A percentile compares a stretch with the other conserved stretches of the same genome.
phyloP scores from a whole-genome alignment of 208 protist species.

The Blastocrithidia nonstop region DNA sequence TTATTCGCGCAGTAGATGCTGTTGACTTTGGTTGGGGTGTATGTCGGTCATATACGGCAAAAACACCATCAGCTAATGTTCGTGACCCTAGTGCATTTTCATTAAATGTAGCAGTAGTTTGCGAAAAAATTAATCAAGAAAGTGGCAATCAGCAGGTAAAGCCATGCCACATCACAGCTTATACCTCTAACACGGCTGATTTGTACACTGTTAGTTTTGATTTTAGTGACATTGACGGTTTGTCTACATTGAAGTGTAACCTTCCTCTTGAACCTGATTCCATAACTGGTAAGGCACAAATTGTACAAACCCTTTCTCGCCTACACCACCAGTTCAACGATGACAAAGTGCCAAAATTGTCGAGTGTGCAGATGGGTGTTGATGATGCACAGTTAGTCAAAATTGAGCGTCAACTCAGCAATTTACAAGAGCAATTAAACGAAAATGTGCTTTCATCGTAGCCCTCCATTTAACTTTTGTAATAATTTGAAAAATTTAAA shows the following conservation, averaged over 20 bases:
- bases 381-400: conserved; percentile 65
- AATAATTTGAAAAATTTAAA: conserved; percentile 47
- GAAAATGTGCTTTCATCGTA: conserved; percentile 43
- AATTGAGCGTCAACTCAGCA: conserved; percentile 66
- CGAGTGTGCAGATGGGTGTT: conserved; percentile 94
- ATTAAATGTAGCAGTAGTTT: conserved; percentile 70
- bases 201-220: conserved; percentile 79
- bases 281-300: conserved; percentile 46
- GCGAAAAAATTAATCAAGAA: conserved; percentile 39
- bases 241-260: conserved; percentile 65
- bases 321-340: conserved; percentile 56
- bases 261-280: conserved; percentile 62
- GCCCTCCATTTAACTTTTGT: conserved; percentile 37
- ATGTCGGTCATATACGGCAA: conserved; percentile 55
- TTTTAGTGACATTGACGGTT: conserved; percentile 54
- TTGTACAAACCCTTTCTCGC: conserved; percentile 65
- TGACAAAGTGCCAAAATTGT: conserved; percentile 83
- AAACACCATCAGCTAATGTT: conserved; percentile 13
- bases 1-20: conserved; percentile 48
- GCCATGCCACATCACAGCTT: conserved; percentile 67
- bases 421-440: conserved; percentile 70
- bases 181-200: conserved; percentile 66
- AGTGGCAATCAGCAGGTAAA: conserved; percentile 9
- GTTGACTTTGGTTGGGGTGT: conserved; percentile 79
- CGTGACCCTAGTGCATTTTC: conserved; percentile 54